Conservation (phyloP, 75 land plant species). For the Ceratopteris richardii region DNA sequence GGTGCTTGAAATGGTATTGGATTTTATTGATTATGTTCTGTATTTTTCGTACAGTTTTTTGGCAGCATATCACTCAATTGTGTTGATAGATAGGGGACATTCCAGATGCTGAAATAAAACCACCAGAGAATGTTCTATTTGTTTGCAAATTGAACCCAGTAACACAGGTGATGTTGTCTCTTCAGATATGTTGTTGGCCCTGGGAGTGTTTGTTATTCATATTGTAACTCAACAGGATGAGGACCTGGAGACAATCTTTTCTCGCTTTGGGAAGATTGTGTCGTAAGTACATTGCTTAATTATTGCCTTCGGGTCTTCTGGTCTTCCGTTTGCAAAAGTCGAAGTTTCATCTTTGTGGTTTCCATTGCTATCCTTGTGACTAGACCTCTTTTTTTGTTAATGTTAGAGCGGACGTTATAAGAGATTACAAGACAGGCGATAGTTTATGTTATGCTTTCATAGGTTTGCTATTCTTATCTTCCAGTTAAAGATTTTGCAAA, state of each 20-base stretch:
- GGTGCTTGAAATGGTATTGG: slow-evolving; percentile 78
- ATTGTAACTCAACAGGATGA: slow-evolving; percentile 78
- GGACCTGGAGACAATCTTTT: slow-evolving; percentile 85
- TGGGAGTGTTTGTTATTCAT: too few relatives aligned
- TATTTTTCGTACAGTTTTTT: background rate
- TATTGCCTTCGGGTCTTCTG: background rate
- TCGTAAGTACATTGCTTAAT: slow-evolving; percentile 55
- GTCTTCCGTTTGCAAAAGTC: background rate
- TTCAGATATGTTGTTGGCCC: too few relatives aligned
- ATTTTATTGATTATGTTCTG: background rate
- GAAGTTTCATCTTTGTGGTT: background rate
- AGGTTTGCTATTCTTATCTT: slow-evolving; percentile 25
- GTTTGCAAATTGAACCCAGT: slow-evolving; percentile 96
- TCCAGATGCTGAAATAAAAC: slow-evolving; percentile 95
- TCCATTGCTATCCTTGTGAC: too few relatives aligned
- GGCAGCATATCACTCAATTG: background rate
- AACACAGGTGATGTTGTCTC: slow-evolving; percentile 56
- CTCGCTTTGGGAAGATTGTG: slow-evolving; percentile 78
- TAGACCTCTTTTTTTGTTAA: too few relatives aligned
- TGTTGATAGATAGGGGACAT: slow-evolving; percentile 79
- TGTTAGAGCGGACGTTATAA: slow-evolving; percentile 90
- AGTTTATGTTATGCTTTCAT: slow-evolving; percentile 97
- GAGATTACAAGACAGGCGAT: slow-evolving; percentile 94
- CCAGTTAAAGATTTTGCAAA: too few relatives aligned
- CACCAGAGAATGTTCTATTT: slow-evolving; percentile 95